phyloP scores from a whole-genome alignment of 1,139 yeast genomes.

The Kluyveromyces sp. region DNA sequence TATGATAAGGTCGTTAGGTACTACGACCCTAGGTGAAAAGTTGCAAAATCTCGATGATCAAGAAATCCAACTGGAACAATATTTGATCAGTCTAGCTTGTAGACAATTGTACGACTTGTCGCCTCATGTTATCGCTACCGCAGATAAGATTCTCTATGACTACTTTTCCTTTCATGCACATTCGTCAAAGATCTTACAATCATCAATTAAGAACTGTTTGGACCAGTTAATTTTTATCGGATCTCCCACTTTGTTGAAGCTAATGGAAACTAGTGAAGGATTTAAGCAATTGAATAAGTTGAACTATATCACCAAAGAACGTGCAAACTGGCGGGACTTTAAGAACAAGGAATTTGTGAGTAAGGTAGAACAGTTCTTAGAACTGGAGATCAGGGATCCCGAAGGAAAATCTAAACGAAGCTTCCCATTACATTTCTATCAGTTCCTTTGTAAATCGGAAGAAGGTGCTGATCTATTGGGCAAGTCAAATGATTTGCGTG shows the following conservation, averaged over 20 bases:
- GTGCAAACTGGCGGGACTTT: constrained; percentile 51
- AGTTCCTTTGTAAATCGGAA: constrained; percentile 69
- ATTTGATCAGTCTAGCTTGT: constrained; percentile 45
- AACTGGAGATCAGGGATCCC: constrained; percentile 9
- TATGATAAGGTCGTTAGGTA: constrained; percentile 49
- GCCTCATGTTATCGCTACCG: constrained; percentile 49
- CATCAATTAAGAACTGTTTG: constrained; percentile 24
- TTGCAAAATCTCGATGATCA: constrained; percentile 12
- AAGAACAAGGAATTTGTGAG: constrained; percentile 47
- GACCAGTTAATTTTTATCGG: constrained; percentile 32
- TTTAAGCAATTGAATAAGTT: constrained; percentile 45
- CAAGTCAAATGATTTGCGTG: constrained; percentile 42
- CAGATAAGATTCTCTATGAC: constrained; percentile 46
- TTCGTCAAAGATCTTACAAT: constrained; percentile 27
- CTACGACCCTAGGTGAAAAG: constrained; percentile 43
- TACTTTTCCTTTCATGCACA: constrained; percentile 34
- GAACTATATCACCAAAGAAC: constrained; percentile 49
- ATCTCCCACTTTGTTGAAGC: constrained; percentile 42
- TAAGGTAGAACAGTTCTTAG: constrained; percentile 39
- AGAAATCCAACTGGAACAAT: constrained; percentile 24
- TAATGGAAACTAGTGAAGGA: constrained; percentile 51
- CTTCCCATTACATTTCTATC: constrained; percentile 69
- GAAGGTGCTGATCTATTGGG: constrained; percentile 59
- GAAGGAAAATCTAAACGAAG: constrained; percentile 14
- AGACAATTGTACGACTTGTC: constrained; percentile 66